These are phyloP conservation scores for Tripidium arundinaceum DNA, from an alignment of 202 grass and related monocot genomes.

Conservation along the genomic window DNA sequence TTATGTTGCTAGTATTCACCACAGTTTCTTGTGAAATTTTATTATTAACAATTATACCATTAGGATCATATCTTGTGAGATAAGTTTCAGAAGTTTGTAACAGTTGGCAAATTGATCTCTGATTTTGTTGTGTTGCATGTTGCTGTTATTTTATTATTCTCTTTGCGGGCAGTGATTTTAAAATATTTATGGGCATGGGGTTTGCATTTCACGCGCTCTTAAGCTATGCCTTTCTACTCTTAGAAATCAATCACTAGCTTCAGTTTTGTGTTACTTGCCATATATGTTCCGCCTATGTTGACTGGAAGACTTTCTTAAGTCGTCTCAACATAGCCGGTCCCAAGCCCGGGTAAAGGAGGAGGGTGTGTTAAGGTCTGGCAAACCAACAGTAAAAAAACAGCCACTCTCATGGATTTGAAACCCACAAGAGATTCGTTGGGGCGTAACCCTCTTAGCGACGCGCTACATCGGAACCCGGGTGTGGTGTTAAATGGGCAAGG, in stretches of 20 bases:
- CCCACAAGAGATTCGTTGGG: too few species aligned
- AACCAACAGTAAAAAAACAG: too few species aligned
- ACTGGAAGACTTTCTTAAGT: too few species aligned
- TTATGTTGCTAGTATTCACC: conserved; percentile 10
- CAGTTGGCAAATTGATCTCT: not conserved
- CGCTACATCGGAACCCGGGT: too few species aligned
- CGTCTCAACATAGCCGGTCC: too few species aligned
- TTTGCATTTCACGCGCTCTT: not conserved
- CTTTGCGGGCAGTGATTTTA: not conserved
- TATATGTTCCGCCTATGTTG: conserved; percentile 8
- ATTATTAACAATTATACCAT: not conserved
- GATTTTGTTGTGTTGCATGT: not conserved
- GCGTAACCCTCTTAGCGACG: too few species aligned
- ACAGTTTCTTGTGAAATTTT: not conserved
- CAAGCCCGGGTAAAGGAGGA: too few species aligned
- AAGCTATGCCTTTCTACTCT: not conserved
- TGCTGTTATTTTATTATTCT: not conserved
- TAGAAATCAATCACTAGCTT: conserved; percentile 1
- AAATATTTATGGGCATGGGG: not conserved
- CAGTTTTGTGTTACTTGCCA: not conserved
- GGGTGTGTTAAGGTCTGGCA: too few species aligned
- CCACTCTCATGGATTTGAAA: too few species aligned
- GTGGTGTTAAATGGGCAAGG: too few species aligned
- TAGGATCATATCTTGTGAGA: conserved; percentile 7
- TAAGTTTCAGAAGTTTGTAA: conserved; percentile 6